A percentile compares a stretch with the other conserved stretches of the same genome.
Conservation (phyloP, 139 green algal species). For the Picochlorum sp. region DNA sequence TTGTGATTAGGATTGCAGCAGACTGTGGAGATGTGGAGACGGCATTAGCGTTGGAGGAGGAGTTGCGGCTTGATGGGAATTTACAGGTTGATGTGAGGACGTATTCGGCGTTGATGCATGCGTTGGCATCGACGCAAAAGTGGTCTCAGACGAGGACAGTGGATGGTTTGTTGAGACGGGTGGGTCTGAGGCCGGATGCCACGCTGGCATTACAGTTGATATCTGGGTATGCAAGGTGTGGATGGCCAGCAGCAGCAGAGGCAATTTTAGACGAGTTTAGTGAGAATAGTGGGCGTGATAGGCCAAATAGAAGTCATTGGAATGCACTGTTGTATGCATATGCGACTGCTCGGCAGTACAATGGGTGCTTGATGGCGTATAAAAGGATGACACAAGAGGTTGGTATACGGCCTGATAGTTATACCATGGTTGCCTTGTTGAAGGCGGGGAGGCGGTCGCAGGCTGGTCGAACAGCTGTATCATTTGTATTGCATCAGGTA, state of each 20-base stretch:
- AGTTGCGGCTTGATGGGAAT: background rate
- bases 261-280: conserved; percentile 15
- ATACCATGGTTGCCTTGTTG: conserved; percentile 21
- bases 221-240: conserved; percentile 4
- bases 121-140: background rate
- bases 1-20: conserved; percentile 16
- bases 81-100: conserved; percentile 17
- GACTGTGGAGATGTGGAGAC: conserved; percentile 15
- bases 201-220: conserved; percentile 10
- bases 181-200: conserved; percentile 7
- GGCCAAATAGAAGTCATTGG: conserved; percentile 25
- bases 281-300: background rate
- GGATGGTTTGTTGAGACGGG: conserved; percentile 16
- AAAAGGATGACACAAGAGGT: conserved; percentile 4
- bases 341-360: background rate
- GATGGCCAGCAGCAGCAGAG: conserved; percentile 1
- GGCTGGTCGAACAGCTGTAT: conserved; percentile 8
- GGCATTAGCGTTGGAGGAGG: conserved; percentile 4
- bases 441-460: background rate
- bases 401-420: conserved; percentile 12
- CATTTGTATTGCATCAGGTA: conserved; percentile 3
- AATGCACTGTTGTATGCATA: conserved; percentile 24
- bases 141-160: conserved; percentile 8
- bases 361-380: conserved; percentile 13
- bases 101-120: conserved; percentile 14